phyloP scores from a whole-genome alignment of 2,329 filamentous ascomycete species.

The Ophiocordyceps sinensis region DNA sequence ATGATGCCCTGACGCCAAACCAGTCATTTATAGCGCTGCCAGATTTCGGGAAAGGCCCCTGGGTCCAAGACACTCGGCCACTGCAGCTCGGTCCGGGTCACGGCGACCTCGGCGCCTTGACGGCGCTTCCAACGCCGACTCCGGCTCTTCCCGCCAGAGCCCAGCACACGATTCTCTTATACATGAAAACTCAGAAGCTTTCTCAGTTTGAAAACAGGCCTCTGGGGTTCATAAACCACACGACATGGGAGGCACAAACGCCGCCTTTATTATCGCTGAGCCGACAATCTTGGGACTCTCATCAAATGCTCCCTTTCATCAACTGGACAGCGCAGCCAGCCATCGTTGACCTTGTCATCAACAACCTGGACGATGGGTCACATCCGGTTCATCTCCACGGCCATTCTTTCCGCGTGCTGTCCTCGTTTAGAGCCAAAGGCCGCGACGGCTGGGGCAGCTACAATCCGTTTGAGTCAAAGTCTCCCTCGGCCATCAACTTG shows the following conservation, averaged over 20 bases:
- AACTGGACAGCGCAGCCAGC: constrained; percentile 2
- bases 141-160: constrained; percentile 2
- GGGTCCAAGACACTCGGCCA: not conserved
- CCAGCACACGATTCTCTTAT: constrained; percentile 9
- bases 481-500: constrained; percentile 3
- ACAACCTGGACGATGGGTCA: constrained; percentile 18
- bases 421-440: constrained; percentile 7
- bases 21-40: constrained; percentile 6
- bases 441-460: constrained; percentile 11
- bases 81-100: constrained; percentile 1
- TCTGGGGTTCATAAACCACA: constrained; percentile 13
- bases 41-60: not conserved
- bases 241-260: constrained; percentile 9
- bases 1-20: constrained; percentile 8
- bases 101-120: constrained; percentile 3
- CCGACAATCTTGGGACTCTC: constrained; percentile 8
- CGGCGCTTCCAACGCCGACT: not conserved
- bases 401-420: constrained; percentile 32
- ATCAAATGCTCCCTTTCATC: constrained; percentile 10
- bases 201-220: constrained; percentile 9
- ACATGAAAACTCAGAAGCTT: constrained; percentile 11
- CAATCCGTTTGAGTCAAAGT: constrained; percentile 8
- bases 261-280: constrained; percentile 7
- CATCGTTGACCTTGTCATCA: constrained; percentile 14
- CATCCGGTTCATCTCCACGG: constrained; percentile 39